These are phyloP conservation scores for Gaertneriomyces sp. DNA, from an alignment of 192 early-diverging fungal species.

Conservation along the genomic window DNA sequence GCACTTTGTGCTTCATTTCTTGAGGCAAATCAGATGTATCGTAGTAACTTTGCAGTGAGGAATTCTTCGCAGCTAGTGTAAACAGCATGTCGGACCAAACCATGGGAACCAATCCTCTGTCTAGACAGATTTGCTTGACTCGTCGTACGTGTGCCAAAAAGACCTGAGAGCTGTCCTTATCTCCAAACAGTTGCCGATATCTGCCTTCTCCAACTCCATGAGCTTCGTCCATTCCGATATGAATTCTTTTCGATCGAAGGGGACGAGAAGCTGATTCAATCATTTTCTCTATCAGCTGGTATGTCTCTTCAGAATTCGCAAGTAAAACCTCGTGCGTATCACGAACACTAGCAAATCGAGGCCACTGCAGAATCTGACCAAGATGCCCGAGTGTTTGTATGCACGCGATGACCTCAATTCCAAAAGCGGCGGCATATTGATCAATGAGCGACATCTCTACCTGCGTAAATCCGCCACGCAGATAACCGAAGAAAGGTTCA, in stretches of 20 bases:
- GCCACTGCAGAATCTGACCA: conserved; percentile 89
- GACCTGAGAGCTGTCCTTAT: conserved; percentile 66
- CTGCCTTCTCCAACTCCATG: conserved; percentile 82
- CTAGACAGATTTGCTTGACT: conserved; percentile 67
- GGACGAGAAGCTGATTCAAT: conserved; percentile 62
- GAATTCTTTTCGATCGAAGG: conserved; percentile 73
- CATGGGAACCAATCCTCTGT: conserved; percentile 64
- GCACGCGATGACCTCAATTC: conserved; percentile 79
- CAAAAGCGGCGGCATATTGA: conserved; percentile 69
- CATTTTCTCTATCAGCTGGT: conserved; percentile 72
- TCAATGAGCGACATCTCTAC: conserved; percentile 72
- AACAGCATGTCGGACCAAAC: conserved; percentile 81
- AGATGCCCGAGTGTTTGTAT: conserved; percentile 89
- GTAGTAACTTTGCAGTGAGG: conserved; percentile 77
- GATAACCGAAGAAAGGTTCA: conserved; percentile 33
- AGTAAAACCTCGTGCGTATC: conserved; percentile 82
- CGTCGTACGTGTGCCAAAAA: conserved; percentile 73
- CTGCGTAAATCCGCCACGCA: conserved; percentile 60
- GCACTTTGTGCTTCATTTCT: conserved; percentile 59
- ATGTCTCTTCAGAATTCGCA: conserved; percentile 69
- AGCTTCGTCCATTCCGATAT: conserved; percentile 86
- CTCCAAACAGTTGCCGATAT: conserved; percentile 70
- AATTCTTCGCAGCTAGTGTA: conserved; percentile 69
- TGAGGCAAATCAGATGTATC: conserved; percentile 52
- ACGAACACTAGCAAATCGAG: conserved; percentile 66